Evolutionary conservation across 306 rosid species (phyloP).

Genomic region (Spatholobus suberectus): DNA sequence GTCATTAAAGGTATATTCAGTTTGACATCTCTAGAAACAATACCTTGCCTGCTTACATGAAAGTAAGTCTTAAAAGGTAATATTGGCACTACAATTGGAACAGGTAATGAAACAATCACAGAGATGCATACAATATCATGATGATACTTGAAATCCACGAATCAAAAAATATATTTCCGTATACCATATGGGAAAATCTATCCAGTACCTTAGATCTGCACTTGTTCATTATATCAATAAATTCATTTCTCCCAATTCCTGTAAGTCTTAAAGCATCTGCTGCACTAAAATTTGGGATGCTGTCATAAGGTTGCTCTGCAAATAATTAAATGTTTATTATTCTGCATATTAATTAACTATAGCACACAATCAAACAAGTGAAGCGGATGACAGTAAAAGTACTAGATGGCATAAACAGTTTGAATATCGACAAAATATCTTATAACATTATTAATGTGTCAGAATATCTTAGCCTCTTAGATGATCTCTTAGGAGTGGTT

Average conservation of each 20-base stretch:
- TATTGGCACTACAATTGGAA: conserved; percentile 1
- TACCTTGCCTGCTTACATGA: background rate
- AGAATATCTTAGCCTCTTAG: background rate
- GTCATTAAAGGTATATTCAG: conserved; percentile 16
- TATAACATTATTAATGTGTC: background rate
- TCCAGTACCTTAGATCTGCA: conserved; percentile 94
- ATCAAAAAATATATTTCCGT: background rate
- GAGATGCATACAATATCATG: conserved; percentile 2
- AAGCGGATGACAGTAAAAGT: conserved; percentile 7
- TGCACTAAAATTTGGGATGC: conserved; percentile 98
- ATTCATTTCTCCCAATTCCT: conserved; percentile 96
- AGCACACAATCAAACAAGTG: conserved; percentile 24
- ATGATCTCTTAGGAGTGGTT: background rate
- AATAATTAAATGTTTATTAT: conserved; percentile 31
- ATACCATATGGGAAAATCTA: conserved; percentile 28
- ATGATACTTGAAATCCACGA: conserved; percentile 19
- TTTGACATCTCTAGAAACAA: conserved; percentile 14
- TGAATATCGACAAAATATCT: background rate
- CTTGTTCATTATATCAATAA: conserved; percentile 98
- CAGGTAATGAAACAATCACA: conserved; percentile 23
- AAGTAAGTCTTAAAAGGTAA: conserved; percentile 20
- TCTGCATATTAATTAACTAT: conserved; percentile 3
- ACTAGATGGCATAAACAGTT: conserved; percentile 28
- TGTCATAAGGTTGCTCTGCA: conserved; percentile 99
- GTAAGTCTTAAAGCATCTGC: conserved; percentile 97